These are phyloP conservation scores for Leishmania gerbilli DNA, from an alignment of 208 protist genomes.

Conservation along the genomic window DNA sequence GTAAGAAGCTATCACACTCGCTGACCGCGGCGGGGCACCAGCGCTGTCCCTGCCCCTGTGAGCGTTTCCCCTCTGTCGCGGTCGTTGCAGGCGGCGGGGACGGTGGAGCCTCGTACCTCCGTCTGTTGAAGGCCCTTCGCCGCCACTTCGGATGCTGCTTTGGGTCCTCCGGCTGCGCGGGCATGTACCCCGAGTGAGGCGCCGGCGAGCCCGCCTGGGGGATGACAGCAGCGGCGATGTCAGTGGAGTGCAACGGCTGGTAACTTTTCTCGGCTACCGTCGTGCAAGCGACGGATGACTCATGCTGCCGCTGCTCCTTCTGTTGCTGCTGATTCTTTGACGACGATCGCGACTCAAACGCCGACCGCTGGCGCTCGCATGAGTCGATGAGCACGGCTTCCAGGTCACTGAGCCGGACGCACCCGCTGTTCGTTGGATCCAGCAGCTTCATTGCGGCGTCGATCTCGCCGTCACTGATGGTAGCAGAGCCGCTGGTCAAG, in stretches of 20 bases:
- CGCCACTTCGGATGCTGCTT: background rate
- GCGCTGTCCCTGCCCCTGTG: background rate
- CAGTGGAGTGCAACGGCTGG: background rate
- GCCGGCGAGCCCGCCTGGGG: background rate
- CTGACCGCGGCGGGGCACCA: background rate
- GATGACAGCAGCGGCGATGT: background rate
- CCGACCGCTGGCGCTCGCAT: slow-evolving; percentile 12
- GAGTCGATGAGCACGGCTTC: slow-evolving; percentile 16
- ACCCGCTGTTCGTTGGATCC: slow-evolving; percentile 42
- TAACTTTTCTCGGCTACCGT: background rate
- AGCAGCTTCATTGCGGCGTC: slow-evolving; percentile 67
- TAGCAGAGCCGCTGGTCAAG: slow-evolving; percentile 30
- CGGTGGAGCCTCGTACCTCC: background rate
- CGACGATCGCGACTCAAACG: slow-evolving; percentile 1
- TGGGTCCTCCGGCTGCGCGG: background rate
- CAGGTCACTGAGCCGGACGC: slow-evolving; percentile 23
- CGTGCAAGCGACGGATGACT: background rate
- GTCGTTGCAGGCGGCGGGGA: background rate
- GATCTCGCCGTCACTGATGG: slow-evolving; percentile 45
- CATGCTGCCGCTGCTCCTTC: background rate
- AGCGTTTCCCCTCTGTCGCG: background rate
- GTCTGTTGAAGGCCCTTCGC: background rate
- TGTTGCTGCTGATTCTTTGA: background rate
- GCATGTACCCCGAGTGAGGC: background rate
- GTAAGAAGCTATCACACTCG: slow-evolving; percentile 17